Evolutionary conservation across 352 stramenopile species (phyloP), one percentile per base, ranked within the genome.

Genomic region (Globisporangium camurandrum): DNA sequence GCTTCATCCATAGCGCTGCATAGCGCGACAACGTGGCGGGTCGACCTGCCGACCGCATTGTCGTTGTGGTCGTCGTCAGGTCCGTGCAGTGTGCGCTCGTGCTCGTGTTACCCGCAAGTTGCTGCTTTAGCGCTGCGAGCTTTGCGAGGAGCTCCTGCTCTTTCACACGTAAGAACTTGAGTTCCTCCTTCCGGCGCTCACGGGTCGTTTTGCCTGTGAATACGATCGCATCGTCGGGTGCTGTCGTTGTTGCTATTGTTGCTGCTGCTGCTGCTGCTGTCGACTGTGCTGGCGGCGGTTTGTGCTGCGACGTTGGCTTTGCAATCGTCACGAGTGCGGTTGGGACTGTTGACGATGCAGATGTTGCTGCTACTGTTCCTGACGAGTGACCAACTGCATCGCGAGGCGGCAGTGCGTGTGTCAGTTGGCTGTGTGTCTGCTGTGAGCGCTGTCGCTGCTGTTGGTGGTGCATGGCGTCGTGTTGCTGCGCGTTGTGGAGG

Each of bases 91-190:
- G 36, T 12, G 19, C 20, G 7, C 22, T 10, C 5, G 27, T 44
- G 8, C 16, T n/a, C 12, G 20, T 16, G 7, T 4, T 33, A 5
- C 1, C 10, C 33, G 30, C 28, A 10, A 39, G 30, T 16, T 30
- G 52, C 16, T 56, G 33, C 49, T 56, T 31, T 6, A 71, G 52
- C 38, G 52, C 26, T 26, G 48, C 33, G 4, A 74, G 57, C 38
- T 72, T 30, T 1, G 40, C 36, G 46, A 70, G 55, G 16, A 77
- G 51, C 33, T 71, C 54, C 11, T 36, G 19, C 5, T 67, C 67
- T 30, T 64, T 56, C 1, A 36, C 39, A 24, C 64, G 61, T 23
- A 77, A 44, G 37, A 65, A 57, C 11, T 50, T 46, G 5, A 77
- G 49, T 46, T 72, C 67, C 17, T 62, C 49, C 20, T 60, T 59